Percentiles rank a stretch among this genome's conserved stretches.
Evolutionary conservation across 2,329 filamentous ascomycete genomes (phyloP).

Genomic region (Dactylonectria macrodidyma): DNA sequence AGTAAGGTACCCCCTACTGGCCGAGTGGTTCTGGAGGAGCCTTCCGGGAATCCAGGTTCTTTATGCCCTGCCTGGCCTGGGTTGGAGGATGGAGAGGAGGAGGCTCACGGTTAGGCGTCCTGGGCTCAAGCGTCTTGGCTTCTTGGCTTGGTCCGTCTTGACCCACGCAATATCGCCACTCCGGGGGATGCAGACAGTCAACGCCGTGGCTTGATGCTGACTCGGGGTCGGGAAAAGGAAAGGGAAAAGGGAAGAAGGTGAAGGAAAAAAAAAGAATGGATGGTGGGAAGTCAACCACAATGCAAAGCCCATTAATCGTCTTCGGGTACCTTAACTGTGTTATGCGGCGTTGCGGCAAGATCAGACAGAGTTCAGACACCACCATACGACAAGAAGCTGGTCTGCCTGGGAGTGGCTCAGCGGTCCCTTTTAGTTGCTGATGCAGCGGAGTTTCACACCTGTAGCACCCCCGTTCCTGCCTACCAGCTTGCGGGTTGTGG

Average conservation of each 20-base stretch:
- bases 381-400: slow-evolving; percentile 10
- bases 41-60: too few relatives aligned
- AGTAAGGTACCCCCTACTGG: slow-evolving; percentile 20
- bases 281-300: too few relatives aligned
- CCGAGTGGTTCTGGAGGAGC: too few relatives aligned
- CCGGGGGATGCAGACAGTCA: slow-evolving; percentile 12
- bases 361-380: slow-evolving; percentile 28
- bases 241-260: neutral
- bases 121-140: slow-evolving; percentile 30
- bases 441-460: slow-evolving; percentile 25
- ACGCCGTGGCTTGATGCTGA: neutral
- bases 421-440: slow-evolving; percentile 5
- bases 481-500: slow-evolving; percentile 4
- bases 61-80: too few relatives aligned
- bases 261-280: neutral
- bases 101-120: neutral
- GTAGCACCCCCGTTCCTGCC: slow-evolving; percentile 11
- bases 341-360: neutral
- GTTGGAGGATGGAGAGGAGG: slow-evolving; percentile 9
- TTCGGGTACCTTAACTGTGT: too few relatives aligned
- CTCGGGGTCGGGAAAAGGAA: neutral
- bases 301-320: too few relatives aligned
- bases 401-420: neutral
- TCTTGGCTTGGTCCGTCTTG: slow-evolving; percentile 11
- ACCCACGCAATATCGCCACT: slow-evolving; percentile 43